Conservation (phyloP, 352 stramenopile species). For the Globisporangium irregulare region DNA sequence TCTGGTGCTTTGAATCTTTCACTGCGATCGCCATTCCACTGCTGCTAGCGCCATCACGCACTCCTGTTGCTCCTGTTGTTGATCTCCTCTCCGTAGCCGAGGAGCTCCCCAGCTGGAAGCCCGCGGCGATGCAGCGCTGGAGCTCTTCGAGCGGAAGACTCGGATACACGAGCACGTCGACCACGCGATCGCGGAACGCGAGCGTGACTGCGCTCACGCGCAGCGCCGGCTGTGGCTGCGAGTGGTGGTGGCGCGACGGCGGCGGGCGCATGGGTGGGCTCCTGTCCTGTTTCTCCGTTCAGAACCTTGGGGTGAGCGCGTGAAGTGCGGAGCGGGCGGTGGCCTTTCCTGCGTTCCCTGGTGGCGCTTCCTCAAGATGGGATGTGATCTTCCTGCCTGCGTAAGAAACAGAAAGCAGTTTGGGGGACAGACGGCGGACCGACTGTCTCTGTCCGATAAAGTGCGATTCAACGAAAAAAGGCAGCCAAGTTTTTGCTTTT, state of each 20-base stretch:
- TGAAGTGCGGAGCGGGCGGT: neutral
- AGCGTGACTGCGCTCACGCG: slow-evolving; percentile 45
- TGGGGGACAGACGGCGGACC: neutral
- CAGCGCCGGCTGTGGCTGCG: neutral
- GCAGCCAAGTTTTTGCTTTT: neutral
- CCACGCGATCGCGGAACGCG: slow-evolving; percentile 23
- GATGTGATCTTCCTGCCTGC: slow-evolving; percentile 12
- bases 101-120: slow-evolving; percentile 27
- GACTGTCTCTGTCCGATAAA: slow-evolving; percentile 1
- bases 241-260: neutral
- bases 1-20: slow-evolving; percentile 24
- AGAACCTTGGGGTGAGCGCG: neutral
- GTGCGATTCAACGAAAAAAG: neutral
- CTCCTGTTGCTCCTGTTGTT: neutral
- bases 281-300: neutral
- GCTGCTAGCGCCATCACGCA: slow-evolving; percentile 26
- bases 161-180: slow-evolving; percentile 41
- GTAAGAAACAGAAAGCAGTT: neutral
- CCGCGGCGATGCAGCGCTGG: slow-evolving; percentile 41
- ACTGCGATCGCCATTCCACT: slow-evolving; percentile 22
- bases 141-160: slow-evolving; percentile 44
- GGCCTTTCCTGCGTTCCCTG: neutral
- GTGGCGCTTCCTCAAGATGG: slow-evolving; percentile 15
- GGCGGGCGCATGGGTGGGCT: slow-evolving; percentile 4
- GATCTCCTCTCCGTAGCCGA: neutral